These are phyloP conservation scores for Coniochaeta prunicola DNA, from an alignment of 2,329 filamentous ascomycete species.

Conservation along the genomic window DNA sequence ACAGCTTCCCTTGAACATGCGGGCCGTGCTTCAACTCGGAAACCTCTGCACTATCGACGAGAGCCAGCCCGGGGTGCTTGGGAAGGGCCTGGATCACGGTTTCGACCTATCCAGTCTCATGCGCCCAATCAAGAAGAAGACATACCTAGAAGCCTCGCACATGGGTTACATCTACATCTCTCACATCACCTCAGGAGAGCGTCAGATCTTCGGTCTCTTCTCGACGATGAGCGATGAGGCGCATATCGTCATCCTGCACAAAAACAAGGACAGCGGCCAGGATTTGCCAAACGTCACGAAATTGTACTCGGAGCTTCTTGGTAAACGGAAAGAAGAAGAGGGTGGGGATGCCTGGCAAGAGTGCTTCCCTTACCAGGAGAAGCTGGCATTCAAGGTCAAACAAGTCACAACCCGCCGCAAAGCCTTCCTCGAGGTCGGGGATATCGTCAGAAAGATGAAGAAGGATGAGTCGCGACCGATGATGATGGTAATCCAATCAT, in stretches of 20 bases:
- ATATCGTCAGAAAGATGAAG: conserved; percentile 82
- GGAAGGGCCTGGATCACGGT: conserved; percentile 85
- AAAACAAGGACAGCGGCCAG: conserved; percentile 66
- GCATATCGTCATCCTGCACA: conserved; percentile 82
- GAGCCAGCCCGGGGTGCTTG: conserved; percentile 79
- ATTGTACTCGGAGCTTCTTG: conserved; percentile 73
- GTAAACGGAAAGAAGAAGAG: conserved; percentile 57
- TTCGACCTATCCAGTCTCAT: conserved; percentile 79
- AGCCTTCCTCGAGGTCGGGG: conserved; percentile 78
- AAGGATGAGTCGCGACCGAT: conserved; percentile 75
- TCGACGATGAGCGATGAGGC: conserved; percentile 75
- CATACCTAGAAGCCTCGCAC: conserved; percentile 68
- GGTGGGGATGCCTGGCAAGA: conserved; percentile 68
- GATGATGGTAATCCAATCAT: conserved; percentile 85
- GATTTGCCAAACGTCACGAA: conserved; percentile 86
- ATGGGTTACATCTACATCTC: conserved; percentile 88
- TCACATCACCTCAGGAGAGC: conserved; percentile 82
- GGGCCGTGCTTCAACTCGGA: conserved; percentile 82
- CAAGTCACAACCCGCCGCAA: conserved; percentile 88
- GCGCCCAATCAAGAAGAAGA: conserved; percentile 51
- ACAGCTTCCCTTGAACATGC: conserved; percentile 77
- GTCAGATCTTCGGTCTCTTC: conserved; percentile 90
- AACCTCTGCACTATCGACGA: conserved; percentile 93
- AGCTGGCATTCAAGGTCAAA: conserved; percentile 74
- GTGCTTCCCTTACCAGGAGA: conserved; percentile 81